Conservation (phyloP, 257 asterid genomes). For the Solanum paucissectum region DNA sequence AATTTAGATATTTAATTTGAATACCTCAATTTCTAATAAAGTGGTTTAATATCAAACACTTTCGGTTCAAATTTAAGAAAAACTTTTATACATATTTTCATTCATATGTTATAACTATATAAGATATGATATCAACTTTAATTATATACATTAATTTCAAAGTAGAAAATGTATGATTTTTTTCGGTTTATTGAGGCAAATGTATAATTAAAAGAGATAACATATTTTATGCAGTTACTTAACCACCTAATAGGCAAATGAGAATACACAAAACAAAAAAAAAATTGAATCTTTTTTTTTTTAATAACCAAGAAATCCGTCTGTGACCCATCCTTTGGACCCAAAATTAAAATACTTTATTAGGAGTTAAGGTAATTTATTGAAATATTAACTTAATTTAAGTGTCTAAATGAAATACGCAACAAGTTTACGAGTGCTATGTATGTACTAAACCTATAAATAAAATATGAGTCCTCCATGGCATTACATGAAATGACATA, state of each 20-base stretch:
- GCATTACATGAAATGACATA: neutral
- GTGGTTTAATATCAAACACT: neutral
- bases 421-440: neutral
- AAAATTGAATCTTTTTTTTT: neutral
- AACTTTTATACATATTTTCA: neutral
- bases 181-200: neutral
- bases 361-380: neutral
- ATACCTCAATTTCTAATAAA: neutral
- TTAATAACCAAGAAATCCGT: too few relatives aligned
- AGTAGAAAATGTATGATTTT: neutral
- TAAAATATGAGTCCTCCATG: neutral
- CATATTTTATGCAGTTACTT: neutral
- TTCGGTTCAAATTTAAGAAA: neutral
- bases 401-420: neutral
- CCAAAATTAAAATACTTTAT: neutral
- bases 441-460: neutral
- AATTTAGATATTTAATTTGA: neutral
- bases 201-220: too few relatives aligned
- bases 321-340: too few relatives aligned
- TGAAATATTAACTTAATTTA: accelerated
- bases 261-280: too few relatives aligned
- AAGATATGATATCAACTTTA: neutral
- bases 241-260: neutral
- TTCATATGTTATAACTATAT: neutral
- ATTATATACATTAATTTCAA: neutral